Conservation (phyloP, 345 rosid species). For the Ceriops zippeliana region DNA sequence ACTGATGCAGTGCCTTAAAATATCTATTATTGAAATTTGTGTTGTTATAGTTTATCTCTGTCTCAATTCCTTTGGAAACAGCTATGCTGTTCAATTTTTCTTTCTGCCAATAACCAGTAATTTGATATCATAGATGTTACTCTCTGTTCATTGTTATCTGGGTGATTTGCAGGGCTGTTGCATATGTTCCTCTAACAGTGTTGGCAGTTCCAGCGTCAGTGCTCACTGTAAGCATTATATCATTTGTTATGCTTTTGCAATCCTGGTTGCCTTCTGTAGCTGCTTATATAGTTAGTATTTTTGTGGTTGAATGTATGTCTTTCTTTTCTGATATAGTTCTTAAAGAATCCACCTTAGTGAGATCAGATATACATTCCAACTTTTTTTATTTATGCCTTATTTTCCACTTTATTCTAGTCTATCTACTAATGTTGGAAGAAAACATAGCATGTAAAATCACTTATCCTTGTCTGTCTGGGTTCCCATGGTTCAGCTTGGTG, state of each 20-base stretch:
- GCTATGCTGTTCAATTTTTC: no score
- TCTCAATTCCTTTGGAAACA: no score
- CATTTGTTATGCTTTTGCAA: conserved; percentile 7
- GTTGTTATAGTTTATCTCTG: no score
- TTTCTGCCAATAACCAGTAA: no score
- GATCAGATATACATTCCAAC: neutral
- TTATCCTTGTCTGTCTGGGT: conserved; percentile 11
- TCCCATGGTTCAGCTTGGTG: conserved; percentile 73
- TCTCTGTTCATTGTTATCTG: conserved; percentile 1
- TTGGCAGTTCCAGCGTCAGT: conserved; percentile 99
- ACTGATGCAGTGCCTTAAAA: no score
- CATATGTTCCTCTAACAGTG: conserved; percentile 88
- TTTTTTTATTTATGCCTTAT: neutral
- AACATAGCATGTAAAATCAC: neutral
- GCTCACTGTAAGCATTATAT: conserved; percentile 65
- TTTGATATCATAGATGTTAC: neutral
- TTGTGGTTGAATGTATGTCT: neutral
- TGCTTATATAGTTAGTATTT: neutral
- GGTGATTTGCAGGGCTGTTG: conserved; percentile 67
- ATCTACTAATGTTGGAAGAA: conserved; percentile 6
- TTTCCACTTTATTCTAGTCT: neutral
- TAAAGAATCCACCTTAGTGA: neutral
- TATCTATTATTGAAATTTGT: no score
- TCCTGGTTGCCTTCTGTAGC: neutral
- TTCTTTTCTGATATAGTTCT: neutral